Evolutionary conservation across 2,329 filamentous ascomycete genomes (phyloP), one percentile per base, ranked within the genome.

Genomic region (Chaetomiaceae sp.): DNA sequence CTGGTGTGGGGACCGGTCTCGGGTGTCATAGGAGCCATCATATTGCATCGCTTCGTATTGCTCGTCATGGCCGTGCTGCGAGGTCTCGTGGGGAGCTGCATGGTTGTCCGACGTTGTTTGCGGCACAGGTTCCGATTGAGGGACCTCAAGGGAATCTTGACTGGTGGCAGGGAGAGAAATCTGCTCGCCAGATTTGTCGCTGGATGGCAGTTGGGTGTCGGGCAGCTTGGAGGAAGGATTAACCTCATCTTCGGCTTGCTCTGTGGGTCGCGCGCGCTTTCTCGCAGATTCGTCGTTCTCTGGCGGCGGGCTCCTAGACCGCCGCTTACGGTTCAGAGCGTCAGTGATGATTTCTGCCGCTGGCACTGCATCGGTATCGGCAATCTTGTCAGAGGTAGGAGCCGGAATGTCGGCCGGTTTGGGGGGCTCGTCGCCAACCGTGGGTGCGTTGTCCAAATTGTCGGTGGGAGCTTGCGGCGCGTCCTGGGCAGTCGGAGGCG

Each of bases 241-340:
- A 27, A 27, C 25, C n/a, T 47, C 52, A 41, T 44, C 41, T 1
- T 20, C 30, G 16, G 34, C 1, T 19, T 54, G 46, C 8, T 51
- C 50, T 40, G 30, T 54, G 4, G 55, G 44, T 6, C 60, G 60
- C 7, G 52, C 47, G 7, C 60, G 58, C 50, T 62, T 62, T 31
- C 55, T n/a, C n/a, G n/a, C 49, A 13, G 49, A 50, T 3, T 49
- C 46, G 31, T 61, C 60, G 31, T 57, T 57, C 10, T 58, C 59
- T 7, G 56, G 50, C 3, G 56, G 60, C 25, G 58, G 60, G 48
- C 58, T 62, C 21, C 60, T 51, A 16, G 60, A 62, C 14, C 60
- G 51, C 9, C 60, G 59, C 51, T 62, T 62, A 27, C 60, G 52
- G 44, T 50, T 58, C 30, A 50, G 44, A 13, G 43, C 50, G 19